Conservation (phyloP, 1,139 yeast species). For the Debaryomyces sp. region DNA sequence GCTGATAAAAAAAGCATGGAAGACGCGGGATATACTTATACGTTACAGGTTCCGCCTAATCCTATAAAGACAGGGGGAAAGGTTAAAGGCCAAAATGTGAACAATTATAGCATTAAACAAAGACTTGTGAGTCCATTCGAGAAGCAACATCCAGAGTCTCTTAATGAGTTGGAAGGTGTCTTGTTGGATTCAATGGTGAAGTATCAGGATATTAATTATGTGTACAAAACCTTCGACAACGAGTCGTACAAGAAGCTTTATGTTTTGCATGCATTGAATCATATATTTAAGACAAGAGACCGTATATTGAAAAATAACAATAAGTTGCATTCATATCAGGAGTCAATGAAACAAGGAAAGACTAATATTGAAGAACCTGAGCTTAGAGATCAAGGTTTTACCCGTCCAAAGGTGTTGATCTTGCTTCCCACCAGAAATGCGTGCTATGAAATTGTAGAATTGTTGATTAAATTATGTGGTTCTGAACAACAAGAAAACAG, state of each 20-base stretch:
- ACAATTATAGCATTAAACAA: conserved; percentile 26
- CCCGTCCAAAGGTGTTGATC: conserved; percentile 85
- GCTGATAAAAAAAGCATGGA: conserved; percentile 17
- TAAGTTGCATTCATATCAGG: conserved; percentile 50
- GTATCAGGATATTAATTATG: conserved; percentile 72
- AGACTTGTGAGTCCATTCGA: conserved; percentile 33
- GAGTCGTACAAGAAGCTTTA: conserved; percentile 65
- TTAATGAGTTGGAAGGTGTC: conserved; percentile 24
- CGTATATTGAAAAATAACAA: conserved; percentile 73
- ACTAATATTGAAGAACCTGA: conserved; percentile 52
- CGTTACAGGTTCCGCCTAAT: conserved; percentile 37
- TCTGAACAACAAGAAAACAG: conserved; percentile 78
- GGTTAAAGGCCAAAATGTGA: conserved; percentile 9
- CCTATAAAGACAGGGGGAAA: conserved; percentile 2
- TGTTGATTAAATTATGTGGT: conserved; percentile 65
- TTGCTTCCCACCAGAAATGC: conserved; percentile 83
- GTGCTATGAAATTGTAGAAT: conserved; percentile 70
- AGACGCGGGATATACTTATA: conserved; percentile 24
- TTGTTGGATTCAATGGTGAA: conserved; percentile 63
- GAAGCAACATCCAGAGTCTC: not conserved
- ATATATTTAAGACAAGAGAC: conserved; percentile 84
- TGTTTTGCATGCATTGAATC: conserved; percentile 75
- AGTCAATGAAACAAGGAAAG: conserved; percentile 43
- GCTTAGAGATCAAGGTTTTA: conserved; percentile 90
- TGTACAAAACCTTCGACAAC: conserved; percentile 47